Percentiles rank a stretch among this genome's conserved stretches.
These are phyloP conservation scores for Senecio squalidus DNA, from an alignment of 140 eudicot genomes.

Conservation along the genomic window DNA sequence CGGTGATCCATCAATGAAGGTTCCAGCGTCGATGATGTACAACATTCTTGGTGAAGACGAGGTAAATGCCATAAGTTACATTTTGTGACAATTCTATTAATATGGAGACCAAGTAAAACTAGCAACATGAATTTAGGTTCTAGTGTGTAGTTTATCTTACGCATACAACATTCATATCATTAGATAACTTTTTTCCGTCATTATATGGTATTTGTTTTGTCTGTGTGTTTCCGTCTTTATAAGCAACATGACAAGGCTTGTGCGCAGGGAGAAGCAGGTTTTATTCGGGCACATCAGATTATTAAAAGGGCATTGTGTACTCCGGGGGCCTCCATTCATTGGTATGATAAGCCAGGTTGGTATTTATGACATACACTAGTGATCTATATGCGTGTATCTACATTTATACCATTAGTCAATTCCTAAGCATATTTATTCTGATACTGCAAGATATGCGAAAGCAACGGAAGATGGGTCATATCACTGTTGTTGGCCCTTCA, in stretches of 20 bases:
- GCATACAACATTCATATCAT: background rate
- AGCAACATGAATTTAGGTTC: background rate
- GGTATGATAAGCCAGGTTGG: conserved; percentile 97
- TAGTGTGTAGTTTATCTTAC: background rate
- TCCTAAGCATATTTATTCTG: background rate
- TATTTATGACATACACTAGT: too few species aligned
- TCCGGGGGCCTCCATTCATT: conserved; percentile 82
- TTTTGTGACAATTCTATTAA: background rate
- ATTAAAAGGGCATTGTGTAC: conserved; percentile 60
- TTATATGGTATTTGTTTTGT: background rate
- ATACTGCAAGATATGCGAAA: conserved; percentile 68
- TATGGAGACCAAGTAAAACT: background rate
- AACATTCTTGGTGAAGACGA: conserved; percentile 97
- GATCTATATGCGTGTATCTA: background rate
- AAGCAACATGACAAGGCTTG: conserved; percentile 4
- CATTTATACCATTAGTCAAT: conserved; percentile 5
- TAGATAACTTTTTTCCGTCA: too few species aligned
- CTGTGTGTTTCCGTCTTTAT: background rate
- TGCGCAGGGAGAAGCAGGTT: conserved; percentile 83
- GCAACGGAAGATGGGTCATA: conserved; percentile 99
- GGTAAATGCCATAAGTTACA: conserved; percentile 22
- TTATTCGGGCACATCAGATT: conserved; percentile 61
- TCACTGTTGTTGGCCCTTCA: conserved; percentile 79
- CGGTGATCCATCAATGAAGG: conserved; percentile 96
- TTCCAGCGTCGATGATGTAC: conserved; percentile 91